A percentile compares a stretch with the other conserved stretches of the same genome.
These are phyloP conservation scores for Neckera pumila DNA, from an alignment of 225 moss, liverwort and hornwort genomes.

Conservation along the genomic window DNA sequence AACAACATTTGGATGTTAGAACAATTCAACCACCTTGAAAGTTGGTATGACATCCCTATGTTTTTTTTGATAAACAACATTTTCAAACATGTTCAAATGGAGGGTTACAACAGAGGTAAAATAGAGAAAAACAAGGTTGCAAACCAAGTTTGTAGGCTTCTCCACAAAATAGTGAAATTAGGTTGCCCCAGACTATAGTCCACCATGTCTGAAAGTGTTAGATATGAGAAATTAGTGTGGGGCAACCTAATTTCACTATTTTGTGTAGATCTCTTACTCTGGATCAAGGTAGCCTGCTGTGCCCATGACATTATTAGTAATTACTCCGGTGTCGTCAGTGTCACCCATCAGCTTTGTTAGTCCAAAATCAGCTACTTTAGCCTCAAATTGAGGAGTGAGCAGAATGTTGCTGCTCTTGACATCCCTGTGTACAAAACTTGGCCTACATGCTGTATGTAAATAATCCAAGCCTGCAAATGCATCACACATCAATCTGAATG, in stretches of 20 bases:
- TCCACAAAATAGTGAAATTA: no score
- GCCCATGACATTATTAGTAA: not conserved
- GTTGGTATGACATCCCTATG: not conserved
- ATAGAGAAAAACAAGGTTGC: not conserved
- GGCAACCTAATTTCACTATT: no score
- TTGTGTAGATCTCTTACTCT: not conserved
- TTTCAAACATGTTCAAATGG: not conserved
- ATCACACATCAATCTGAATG: not conserved
- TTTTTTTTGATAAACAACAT: no score
- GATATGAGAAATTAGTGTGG: no score
- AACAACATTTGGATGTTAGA: not conserved
- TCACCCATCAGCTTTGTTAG: constrained; percentile 16
- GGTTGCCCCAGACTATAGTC: no score
- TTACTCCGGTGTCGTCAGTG: not conserved
- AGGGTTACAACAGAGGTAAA: not conserved
- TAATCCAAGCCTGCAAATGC: constrained; percentile 35
- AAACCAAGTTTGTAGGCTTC: no score
- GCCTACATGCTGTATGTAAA: constrained; percentile 27
- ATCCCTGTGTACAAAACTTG: constrained; percentile 30
- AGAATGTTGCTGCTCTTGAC: constrained; percentile 57
- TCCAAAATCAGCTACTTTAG: constrained; percentile 48
- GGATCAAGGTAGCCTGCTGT: not conserved
- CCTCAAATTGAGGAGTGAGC: constrained; percentile 7
- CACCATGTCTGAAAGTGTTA: no score
- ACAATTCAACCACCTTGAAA: not conserved